phyloP scores from a whole-genome alignment of 140 eudicot genomes.

The Ambrosia hybrid region DNA sequence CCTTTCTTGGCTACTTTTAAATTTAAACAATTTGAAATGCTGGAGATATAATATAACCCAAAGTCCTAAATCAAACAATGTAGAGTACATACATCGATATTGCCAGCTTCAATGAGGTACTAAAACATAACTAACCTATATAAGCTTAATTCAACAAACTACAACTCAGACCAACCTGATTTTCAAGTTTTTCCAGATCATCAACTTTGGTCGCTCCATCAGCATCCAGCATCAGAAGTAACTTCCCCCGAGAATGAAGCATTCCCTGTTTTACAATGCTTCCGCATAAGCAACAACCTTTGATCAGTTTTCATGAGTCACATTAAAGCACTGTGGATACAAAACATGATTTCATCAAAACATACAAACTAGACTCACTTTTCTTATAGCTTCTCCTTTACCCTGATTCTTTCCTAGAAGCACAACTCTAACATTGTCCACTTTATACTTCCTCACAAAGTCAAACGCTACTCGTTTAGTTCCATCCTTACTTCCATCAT shows the following conservation, averaged over 20 bases:
- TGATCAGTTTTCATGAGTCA: constrained; percentile 42
- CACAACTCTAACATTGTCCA: constrained; percentile 82
- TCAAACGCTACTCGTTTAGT: constrained; percentile 90
- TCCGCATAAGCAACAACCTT: constrained; percentile 81
- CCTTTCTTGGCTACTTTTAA: too few species aligned
- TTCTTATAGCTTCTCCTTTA: constrained; percentile 99
- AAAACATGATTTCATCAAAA: not conserved
- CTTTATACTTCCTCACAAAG: constrained; percentile 76
- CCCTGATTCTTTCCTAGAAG: constrained; percentile 96
- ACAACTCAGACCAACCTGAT: constrained; percentile 56
- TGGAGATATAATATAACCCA: too few species aligned
- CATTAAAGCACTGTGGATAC: not conserved
- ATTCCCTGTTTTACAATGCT: constrained; percentile 98
- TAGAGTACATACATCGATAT: too few species aligned
- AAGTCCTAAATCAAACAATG: too few species aligned
- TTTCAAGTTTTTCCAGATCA: constrained; percentile 95
- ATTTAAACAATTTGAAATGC: too few species aligned
- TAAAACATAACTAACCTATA: not conserved
- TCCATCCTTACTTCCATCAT: constrained; percentile 94
- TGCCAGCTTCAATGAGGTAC: not conserved
- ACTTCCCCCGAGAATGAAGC: constrained; percentile 98
- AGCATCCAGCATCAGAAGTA: constrained; percentile 96
- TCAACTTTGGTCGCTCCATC: constrained; percentile 97
- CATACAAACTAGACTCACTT: constrained; percentile 65
- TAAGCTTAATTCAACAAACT: not conserved